A percentile compares a stretch with the other conserved stretches of the same genome.
Conservation (phyloP, 352 stramenopile species). For the Phytopythium litorale region DNA sequence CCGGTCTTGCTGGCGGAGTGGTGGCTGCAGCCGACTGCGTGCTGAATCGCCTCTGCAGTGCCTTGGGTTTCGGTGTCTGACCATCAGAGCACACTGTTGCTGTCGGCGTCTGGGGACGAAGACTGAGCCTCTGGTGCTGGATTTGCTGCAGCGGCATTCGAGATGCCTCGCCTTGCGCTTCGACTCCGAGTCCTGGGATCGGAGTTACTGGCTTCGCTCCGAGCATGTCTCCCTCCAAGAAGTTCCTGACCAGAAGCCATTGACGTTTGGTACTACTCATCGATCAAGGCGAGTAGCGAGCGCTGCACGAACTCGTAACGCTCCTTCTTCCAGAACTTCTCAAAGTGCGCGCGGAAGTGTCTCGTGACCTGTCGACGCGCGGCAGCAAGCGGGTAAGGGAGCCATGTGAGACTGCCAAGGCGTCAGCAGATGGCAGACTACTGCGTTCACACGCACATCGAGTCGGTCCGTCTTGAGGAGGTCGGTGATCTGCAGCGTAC, state of each 20-base stretch:
- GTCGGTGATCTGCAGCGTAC: conserved; percentile 57
- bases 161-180: background rate
- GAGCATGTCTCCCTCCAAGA: conserved; percentile 33
- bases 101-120: background rate
- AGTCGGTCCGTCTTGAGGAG: conserved; percentile 69
- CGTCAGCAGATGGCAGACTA: background rate
- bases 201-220: background rate
- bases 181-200: background rate
- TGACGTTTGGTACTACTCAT: background rate
- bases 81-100: background rate
- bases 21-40: background rate
- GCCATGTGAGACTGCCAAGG: background rate
- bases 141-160: background rate
- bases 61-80: background rate
- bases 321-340: conserved; percentile 81
- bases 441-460: conserved; percentile 20
- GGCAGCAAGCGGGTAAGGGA: background rate
- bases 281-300: background rate
- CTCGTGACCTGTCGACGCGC: conserved; percentile 34
- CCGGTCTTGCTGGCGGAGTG: background rate
- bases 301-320: conserved; percentile 45
- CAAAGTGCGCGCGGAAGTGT: conserved; percentile 65
- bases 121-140: background rate
- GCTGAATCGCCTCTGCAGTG: conserved; percentile 1
- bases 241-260: conserved; percentile 30